Evolutionary conservation across 1,284 basidiomycete species (phyloP).

Genomic region (Dichomitus squalens): DNA sequence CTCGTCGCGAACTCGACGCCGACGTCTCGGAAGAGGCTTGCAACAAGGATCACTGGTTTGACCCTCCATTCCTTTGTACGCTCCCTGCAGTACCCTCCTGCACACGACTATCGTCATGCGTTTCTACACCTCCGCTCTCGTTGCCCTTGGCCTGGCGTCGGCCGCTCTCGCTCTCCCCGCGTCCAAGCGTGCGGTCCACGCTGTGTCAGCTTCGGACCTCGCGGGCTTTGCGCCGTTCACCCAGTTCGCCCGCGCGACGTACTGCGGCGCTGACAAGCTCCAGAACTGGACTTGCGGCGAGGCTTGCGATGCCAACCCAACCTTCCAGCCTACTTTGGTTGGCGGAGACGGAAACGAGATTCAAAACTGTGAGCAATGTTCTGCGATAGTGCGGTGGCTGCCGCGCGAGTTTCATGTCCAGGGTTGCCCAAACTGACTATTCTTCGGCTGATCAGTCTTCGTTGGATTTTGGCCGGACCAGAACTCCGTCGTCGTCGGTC

Average conservation of each 20-base stretch:
- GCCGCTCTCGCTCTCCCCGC: constrained; percentile 16
- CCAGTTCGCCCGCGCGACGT: constrained; percentile 55
- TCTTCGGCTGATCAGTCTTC: constrained; percentile 35
- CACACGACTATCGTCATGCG: constrained; percentile 12
- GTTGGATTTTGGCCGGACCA: constrained; percentile 49
- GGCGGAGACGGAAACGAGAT: constrained; percentile 50
- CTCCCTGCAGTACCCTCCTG: background rate
- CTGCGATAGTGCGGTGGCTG: background rate
- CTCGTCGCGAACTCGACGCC: background rate
- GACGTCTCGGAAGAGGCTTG: background rate
- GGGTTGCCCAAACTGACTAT: background rate
- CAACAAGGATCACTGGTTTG: background rate
- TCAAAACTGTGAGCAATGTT: constrained; percentile 42
- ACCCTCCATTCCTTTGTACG: background rate
- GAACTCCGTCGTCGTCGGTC: constrained; percentile 51
- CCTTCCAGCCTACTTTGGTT: constrained; percentile 45
- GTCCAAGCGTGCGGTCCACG: constrained; percentile 27
- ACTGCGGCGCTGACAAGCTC: constrained; percentile 44
- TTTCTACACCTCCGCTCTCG: constrained; percentile 5
- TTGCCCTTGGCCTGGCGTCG: constrained; percentile 5
- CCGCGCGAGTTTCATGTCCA: background rate
- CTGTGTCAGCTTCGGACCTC: constrained; percentile 39
- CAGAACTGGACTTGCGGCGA: constrained; percentile 48
- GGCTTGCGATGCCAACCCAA: constrained; percentile 46
- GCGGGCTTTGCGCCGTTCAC: constrained; percentile 44